Conservation (phyloP, 768 basidiomycete genomes). For the Dacryopinax spathularia region DNA sequence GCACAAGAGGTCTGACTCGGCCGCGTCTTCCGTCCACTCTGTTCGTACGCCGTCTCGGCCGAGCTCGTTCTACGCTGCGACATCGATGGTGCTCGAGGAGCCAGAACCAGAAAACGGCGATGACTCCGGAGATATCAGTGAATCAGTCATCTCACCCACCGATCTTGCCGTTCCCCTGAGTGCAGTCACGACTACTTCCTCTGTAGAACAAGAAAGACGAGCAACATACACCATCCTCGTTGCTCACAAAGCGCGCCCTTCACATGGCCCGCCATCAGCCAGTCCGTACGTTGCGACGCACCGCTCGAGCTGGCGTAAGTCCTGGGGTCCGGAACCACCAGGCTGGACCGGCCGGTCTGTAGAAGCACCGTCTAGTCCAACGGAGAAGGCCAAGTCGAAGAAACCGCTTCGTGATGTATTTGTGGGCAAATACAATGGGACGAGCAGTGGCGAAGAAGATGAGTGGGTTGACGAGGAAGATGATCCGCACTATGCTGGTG, state of each 20-base stretch:
- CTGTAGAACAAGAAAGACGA: constrained; percentile 12
- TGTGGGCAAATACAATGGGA: constrained; percentile 14
- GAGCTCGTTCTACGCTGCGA: constrained; percentile 57
- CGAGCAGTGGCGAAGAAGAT: constrained; percentile 15
- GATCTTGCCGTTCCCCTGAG: constrained; percentile 37
- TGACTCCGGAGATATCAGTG: constrained; percentile 12
- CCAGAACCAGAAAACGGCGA: constrained; percentile 29
- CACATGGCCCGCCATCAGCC: constrained; percentile 34
- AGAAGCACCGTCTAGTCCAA: constrained; percentile 35
- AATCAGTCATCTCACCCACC: constrained; percentile 31
- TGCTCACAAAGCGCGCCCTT: constrained; percentile 66
- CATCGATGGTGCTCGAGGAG: constrained; percentile 33
- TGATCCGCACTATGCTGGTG: constrained; percentile 18
- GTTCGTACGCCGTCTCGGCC: constrained; percentile 54
- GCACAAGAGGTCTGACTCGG: constrained; percentile 62
- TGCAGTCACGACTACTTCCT: constrained; percentile 27
- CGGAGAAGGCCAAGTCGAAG: constrained; percentile 11
- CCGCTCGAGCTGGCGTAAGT: constrained; percentile 75
- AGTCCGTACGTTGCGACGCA: constrained; percentile 21
- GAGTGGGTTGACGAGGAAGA: constrained; percentile 26
- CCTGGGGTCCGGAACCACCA: constrained; percentile 76
- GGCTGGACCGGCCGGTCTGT: constrained; percentile 57
- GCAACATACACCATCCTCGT: constrained; percentile 41
- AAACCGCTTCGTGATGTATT: constrained; percentile 23
- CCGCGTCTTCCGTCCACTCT: constrained; percentile 64